phyloP scores from a whole-genome alignment of 805 yeast species.

The Zygosaccharomyces bisporus region DNA sequence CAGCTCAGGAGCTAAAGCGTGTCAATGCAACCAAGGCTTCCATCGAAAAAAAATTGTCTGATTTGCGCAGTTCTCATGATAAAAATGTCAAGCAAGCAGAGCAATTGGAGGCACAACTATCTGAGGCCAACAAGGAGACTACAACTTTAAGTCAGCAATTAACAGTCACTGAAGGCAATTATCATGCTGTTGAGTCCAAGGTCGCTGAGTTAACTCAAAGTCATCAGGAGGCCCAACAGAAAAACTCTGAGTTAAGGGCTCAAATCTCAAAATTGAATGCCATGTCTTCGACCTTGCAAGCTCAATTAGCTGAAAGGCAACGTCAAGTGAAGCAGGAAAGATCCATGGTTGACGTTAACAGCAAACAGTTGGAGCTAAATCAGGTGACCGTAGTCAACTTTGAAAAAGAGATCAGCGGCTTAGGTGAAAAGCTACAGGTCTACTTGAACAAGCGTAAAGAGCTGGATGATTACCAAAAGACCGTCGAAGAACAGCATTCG shows the following conservation, averaged over 20 bases:
- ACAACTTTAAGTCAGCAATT: slow-evolving; percentile 68
- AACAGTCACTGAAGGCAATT: slow-evolving; percentile 72
- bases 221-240: slow-evolving; percentile 64
- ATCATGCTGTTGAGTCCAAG: slow-evolving; percentile 64
- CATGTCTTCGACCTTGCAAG: slow-evolving; percentile 56
- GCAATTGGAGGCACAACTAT: slow-evolving; percentile 61
- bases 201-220: slow-evolving; percentile 56
- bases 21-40: slow-evolving; percentile 64
- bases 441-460: slow-evolving; percentile 35
- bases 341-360: slow-evolving; percentile 60
- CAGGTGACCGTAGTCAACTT: slow-evolving; percentile 46
- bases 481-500: slow-evolving; percentile 37
- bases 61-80: slow-evolving; percentile 67
- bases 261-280: slow-evolving; percentile 62
- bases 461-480: slow-evolving; percentile 39
- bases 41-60: slow-evolving; percentile 65
- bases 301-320: slow-evolving; percentile 50
- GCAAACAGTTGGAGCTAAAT: slow-evolving; percentile 66
- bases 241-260: slow-evolving; percentile 63
- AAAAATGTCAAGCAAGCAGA: slow-evolving; percentile 73
- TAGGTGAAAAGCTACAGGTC: slow-evolving; percentile 29
- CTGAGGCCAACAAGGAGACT: slow-evolving; percentile 59
- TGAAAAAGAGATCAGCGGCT: slow-evolving; percentile 41
- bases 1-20: slow-evolving; percentile 72
- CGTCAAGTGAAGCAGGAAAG: slow-evolving; percentile 57